phyloP scores from a whole-genome alignment of 352 stramenopile genomes.

The Albugo candida region DNA sequence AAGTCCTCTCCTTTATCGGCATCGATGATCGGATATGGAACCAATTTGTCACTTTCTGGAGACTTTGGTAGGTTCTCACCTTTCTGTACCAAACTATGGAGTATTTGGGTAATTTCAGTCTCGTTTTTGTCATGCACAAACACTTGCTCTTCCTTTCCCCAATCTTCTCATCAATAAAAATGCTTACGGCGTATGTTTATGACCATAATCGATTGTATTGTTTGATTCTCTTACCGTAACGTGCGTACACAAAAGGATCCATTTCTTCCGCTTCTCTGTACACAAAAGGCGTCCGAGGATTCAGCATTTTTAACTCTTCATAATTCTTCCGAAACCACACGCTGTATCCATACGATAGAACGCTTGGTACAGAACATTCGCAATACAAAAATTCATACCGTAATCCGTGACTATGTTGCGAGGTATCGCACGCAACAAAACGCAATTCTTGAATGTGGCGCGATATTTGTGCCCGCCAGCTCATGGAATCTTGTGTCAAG shows the following conservation, averaged over 20 bases:
- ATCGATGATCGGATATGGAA: slow-evolving; percentile 58
- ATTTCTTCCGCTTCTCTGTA: slow-evolving; percentile 77
- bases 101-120: slow-evolving; percentile 51
- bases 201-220: neutral
- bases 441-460: slow-evolving; percentile 66
- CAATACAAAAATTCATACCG: slow-evolving; percentile 20
- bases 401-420: slow-evolving; percentile 61
- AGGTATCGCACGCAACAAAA: slow-evolving; percentile 70
- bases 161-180: slow-evolving; percentile 19
- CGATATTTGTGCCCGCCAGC: slow-evolving; percentile 78
- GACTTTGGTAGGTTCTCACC: slow-evolving; percentile 60
- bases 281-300: slow-evolving; percentile 61
- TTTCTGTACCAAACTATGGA: slow-evolving; percentile 60
- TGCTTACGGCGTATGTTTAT: neutral
- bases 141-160: slow-evolving; percentile 69
- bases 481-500: slow-evolving; percentile 19
- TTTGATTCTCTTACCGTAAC: slow-evolving; percentile 21
- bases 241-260: slow-evolving; percentile 75
- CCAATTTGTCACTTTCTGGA: slow-evolving; percentile 60
- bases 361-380: neutral
- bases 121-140: slow-evolving; percentile 67
- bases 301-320: slow-evolving; percentile 76
- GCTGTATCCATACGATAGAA: slow-evolving; percentile 10
- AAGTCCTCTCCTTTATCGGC: slow-evolving; percentile 37
- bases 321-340: slow-evolving; percentile 79